Percentiles rank a stretch among this genome's conserved stretches.
These are phyloP conservation scores for Coniosporium tulheliwenetii DNA, from an alignment of 2,329 filamentous ascomycete species.

Conservation along the genomic window DNA sequence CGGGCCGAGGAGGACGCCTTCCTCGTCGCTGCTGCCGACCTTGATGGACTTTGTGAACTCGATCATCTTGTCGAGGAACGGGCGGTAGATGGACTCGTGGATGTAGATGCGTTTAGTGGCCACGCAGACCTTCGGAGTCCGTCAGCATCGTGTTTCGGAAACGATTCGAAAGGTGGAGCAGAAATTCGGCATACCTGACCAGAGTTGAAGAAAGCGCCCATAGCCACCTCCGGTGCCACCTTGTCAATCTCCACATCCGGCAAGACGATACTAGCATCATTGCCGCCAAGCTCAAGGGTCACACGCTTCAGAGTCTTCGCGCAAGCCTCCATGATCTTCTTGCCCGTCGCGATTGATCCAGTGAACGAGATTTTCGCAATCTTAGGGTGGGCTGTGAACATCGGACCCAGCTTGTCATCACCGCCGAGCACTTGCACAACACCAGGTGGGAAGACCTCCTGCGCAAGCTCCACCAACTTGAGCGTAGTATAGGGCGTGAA, in stretches of 20 bases:
- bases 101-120: conserved; percentile 41
- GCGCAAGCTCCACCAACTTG: conserved; percentile 44
- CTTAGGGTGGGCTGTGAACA: conserved; percentile 42
- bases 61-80: conserved; percentile 32
- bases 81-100: conserved; percentile 35
- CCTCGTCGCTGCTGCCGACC: conserved; percentile 20
- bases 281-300: conserved; percentile 46
- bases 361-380: conserved; percentile 51
- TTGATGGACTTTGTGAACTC: conserved; percentile 28
- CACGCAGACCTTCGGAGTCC: conserved; percentile 26
- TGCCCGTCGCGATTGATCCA: conserved; percentile 43
- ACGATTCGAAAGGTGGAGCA: not conserved
- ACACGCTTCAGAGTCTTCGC: conserved; percentile 43
- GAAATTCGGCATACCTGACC: conserved; percentile 27
- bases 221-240: conserved; percentile 32
- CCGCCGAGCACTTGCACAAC: conserved; percentile 47
- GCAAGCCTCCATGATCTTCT: conserved; percentile 42
- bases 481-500: conserved; percentile 43
- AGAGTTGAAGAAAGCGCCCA: conserved; percentile 40
- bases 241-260: conserved; percentile 41
- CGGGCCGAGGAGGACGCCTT: conserved; percentile 37
- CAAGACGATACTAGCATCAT: conserved; percentile 44
- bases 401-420: conserved; percentile 43
- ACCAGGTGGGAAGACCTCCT: conserved; percentile 43
- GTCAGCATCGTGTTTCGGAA: not conserved